Conservation (phyloP, 805 yeast species). For the Teunomyces pallodes region DNA sequence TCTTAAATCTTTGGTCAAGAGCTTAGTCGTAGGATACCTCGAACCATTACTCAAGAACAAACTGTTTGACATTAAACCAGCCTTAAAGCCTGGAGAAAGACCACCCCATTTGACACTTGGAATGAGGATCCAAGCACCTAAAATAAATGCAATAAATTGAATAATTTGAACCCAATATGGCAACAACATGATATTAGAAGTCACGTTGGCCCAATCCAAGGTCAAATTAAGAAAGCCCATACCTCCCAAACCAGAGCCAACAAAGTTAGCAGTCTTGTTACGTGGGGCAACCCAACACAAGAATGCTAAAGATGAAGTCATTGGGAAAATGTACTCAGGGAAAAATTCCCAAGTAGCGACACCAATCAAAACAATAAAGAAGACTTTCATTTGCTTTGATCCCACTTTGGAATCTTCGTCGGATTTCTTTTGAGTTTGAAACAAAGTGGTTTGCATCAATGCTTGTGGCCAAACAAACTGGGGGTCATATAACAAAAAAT, state of each 20-base stretch:
- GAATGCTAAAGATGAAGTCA: slow-evolving; percentile 48
- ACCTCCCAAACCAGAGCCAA: slow-evolving; percentile 54
- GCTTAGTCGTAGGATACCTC: slow-evolving; percentile 40
- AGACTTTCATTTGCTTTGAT: slow-evolving; percentile 35
- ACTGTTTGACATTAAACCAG: slow-evolving; percentile 49
- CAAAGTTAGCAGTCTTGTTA: slow-evolving; percentile 38
- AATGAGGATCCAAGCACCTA: slow-evolving; percentile 49
- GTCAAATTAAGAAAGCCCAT: slow-evolving; percentile 49
- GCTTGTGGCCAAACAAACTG: slow-evolving; percentile 50
- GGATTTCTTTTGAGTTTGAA: slow-evolving; percentile 28
- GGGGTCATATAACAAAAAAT: slow-evolving; percentile 46
- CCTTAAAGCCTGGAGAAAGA: slow-evolving; percentile 19
- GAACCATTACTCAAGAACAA: slow-evolving; percentile 38
- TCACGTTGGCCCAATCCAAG: slow-evolving; percentile 53
- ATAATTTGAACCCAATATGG: slow-evolving; percentile 55
- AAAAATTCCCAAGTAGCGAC: slow-evolving; percentile 48
- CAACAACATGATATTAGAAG: slow-evolving; percentile 47
- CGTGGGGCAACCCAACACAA: slow-evolving; percentile 50
- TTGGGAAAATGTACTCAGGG: slow-evolving; percentile 48
- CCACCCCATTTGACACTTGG: slow-evolving; percentile 48
- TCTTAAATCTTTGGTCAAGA: slow-evolving; percentile 37
- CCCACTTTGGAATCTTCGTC: slow-evolving; percentile 14
- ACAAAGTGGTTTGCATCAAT: slow-evolving; percentile 49
- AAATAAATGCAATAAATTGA: slow-evolving; percentile 46
- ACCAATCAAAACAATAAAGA: slow-evolving; percentile 30